phyloP scores from a whole-genome alignment of 805 yeast species.

The Candida insectalens region DNA sequence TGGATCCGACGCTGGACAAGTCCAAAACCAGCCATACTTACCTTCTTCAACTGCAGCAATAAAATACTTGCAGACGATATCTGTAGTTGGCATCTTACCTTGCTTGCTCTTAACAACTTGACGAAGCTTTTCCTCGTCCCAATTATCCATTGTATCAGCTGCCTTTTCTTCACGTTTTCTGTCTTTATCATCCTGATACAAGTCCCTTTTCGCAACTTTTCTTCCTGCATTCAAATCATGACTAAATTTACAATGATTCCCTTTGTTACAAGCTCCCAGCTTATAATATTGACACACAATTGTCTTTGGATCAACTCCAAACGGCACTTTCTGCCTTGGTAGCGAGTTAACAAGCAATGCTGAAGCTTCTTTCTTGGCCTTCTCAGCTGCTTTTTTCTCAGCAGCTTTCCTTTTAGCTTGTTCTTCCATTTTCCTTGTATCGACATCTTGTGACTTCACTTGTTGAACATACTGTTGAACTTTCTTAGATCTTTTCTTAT shows the following conservation, averaged over 20 bases:
- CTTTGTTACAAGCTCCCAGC: slow-evolving; percentile 74
- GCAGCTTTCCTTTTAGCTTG: slow-evolving; percentile 65
- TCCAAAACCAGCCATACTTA: slow-evolving; percentile 99
- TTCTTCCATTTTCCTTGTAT: slow-evolving; percentile 34
- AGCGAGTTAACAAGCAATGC: slow-evolving; percentile 59
- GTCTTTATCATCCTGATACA: slow-evolving; percentile 80
- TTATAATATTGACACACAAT: slow-evolving; percentile 86
- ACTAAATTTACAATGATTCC: slow-evolving; percentile 82
- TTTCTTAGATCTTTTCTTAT: slow-evolving; percentile 87
- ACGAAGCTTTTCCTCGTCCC: slow-evolving; percentile 96
- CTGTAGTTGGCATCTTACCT: slow-evolving; percentile 88
- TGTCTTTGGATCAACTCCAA: slow-evolving; percentile 96
- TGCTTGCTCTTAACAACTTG: slow-evolving; percentile 83
- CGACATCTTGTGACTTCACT: slow-evolving; percentile 53
- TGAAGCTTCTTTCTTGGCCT: slow-evolving; percentile 80
- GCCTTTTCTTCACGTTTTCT: slow-evolving; percentile 35
- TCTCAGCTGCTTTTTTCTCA: slow-evolving; percentile 84
- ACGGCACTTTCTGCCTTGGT: slow-evolving; percentile 77
- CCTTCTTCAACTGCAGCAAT: slow-evolving; percentile 96
- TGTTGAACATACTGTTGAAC: slow-evolving; percentile 70
- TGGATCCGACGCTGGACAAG: slow-evolving; percentile 89
- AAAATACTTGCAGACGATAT: slow-evolving; percentile 86
- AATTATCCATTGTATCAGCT: slow-evolving; percentile 83
- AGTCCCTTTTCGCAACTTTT: slow-evolving; percentile 81
- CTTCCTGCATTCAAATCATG: slow-evolving; percentile 83